phyloP scores from a whole-genome alignment of 75 land plant genomes.

The Pinus albicaulis region DNA sequence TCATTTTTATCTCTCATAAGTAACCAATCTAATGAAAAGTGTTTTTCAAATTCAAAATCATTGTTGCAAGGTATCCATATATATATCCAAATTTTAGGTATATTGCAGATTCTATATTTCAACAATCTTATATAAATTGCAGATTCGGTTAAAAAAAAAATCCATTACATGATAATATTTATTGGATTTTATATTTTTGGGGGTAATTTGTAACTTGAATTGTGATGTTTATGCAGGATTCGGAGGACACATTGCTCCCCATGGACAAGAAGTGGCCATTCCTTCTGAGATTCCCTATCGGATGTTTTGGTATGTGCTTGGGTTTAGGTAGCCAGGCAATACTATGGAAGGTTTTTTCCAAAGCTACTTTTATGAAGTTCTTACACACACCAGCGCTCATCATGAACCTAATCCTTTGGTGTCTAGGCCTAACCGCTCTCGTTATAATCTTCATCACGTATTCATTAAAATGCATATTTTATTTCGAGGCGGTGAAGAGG shows the following conservation, averaged over 20 bases:
- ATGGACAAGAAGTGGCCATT: constrained; percentile 86
- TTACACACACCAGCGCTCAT: constrained; percentile 45
- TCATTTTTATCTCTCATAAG: too few species aligned
- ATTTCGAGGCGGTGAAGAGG: constrained; percentile 81
- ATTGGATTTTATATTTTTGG: too few species aligned
- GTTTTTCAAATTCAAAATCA: too few species aligned
- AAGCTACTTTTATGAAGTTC: constrained; percentile 47
- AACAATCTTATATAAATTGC: too few species aligned
- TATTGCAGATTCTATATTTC: too few species aligned
- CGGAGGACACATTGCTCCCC: constrained; percentile 73
- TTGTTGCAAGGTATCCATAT: too few species aligned
- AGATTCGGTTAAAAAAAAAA: too few species aligned
- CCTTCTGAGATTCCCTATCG: constrained; percentile 89
- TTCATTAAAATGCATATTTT: constrained; percentile 55
- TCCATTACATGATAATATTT: too few species aligned
- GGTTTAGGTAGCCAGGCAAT: constrained; percentile 86
- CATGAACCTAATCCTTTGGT: constrained; percentile 73
- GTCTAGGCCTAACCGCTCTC: constrained; percentile 49
- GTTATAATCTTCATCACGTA: constrained; percentile 50
- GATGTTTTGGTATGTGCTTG: constrained; percentile 79
- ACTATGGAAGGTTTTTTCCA: constrained; percentile 66
- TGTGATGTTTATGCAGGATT: constrained; percentile 37
- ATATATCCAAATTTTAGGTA: too few species aligned
- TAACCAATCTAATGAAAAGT: too few species aligned
- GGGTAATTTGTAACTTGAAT: too few species aligned